Conservation (phyloP, 768 basidiomycete species). For the Suillus placidus region DNA sequence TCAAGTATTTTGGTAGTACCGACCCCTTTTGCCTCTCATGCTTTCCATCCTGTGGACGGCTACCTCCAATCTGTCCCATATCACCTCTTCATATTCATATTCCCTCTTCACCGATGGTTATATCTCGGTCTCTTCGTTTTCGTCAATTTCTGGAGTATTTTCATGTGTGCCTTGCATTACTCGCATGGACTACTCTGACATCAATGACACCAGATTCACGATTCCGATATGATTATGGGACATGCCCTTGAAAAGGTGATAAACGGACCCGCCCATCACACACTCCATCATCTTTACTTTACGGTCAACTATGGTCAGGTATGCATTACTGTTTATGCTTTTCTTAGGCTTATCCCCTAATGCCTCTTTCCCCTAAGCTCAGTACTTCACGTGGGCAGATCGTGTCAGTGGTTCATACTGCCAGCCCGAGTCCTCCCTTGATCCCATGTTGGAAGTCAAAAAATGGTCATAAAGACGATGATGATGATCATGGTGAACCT, state of each 20-base stretch:
- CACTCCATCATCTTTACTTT: constrained; percentile 95
- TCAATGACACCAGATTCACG: constrained; percentile 75
- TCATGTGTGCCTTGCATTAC: constrained; percentile 52
- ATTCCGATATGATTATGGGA: constrained; percentile 97
- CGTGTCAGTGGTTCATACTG: constrained; percentile 83
- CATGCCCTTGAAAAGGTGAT: constrained; percentile 86
- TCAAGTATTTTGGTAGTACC: constrained; percentile 61
- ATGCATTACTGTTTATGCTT: constrained; percentile 24
- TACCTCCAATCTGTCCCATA: constrained; percentile 94
- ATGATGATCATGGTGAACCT: not conserved
- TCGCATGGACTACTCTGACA: constrained; percentile 2
- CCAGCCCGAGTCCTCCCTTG: constrained; percentile 79
- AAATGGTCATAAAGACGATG: constrained; percentile 20
- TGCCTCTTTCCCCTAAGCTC: constrained; percentile 13
- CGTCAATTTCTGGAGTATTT: constrained; percentile 93
- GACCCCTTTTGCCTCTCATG: constrained; percentile 96
- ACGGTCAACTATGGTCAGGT: constrained; percentile 95
- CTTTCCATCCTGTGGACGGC: constrained; percentile 96
- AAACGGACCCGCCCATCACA: constrained; percentile 99
- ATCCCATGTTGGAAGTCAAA: constrained; percentile 73
- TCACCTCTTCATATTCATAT: constrained; percentile 86
- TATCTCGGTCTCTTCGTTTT: constrained; percentile 88
- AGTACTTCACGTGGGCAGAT: constrained; percentile 99
- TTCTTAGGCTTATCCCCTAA: constrained; percentile 19
- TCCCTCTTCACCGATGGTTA: constrained; percentile 85